Percentiles rank a stretch among this genome's conserved stretches.
phyloP scores from a whole-genome alignment of 208 protist genomes.

The Tetramitus jugosus region DNA sequence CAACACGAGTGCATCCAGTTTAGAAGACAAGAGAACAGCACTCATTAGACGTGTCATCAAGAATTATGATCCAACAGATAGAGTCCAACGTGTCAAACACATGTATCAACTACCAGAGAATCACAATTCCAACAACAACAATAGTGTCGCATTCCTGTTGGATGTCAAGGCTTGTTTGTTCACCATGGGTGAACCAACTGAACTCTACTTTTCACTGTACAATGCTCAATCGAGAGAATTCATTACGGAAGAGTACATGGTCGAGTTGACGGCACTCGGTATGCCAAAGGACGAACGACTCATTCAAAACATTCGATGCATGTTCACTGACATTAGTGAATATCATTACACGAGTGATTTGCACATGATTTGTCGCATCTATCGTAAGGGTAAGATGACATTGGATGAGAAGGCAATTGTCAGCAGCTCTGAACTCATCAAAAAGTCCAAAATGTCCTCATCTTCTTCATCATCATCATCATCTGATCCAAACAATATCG shows the following conservation, averaged over 20 bases:
- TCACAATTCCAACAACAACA: not conserved
- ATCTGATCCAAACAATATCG: too few relatives aligned
- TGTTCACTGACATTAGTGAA: constrained; percentile 10
- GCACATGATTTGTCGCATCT: constrained; percentile 17
- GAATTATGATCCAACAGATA: not conserved
- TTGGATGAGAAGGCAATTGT: too few relatives aligned
- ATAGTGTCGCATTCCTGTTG: not conserved
- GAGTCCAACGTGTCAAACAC: not conserved
- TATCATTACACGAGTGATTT: not conserved
- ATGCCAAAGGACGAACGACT: constrained; percentile 14
- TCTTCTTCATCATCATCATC: too few relatives aligned
- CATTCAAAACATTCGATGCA: not conserved
- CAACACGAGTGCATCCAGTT: not conserved
- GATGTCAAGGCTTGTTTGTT: constrained; percentile 25
- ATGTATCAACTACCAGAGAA: not conserved
- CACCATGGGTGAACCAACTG: constrained; percentile 6
- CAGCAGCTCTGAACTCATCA: not conserved
- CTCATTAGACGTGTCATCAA: not conserved
- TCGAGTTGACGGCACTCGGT: not conserved
- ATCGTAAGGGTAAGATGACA: constrained; percentile 15
- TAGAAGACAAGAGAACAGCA: not conserved
- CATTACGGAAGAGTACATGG: constrained; percentile 21
- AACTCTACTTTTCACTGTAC: constrained; percentile 22
- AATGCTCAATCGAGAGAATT: not conserved
- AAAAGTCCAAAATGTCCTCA: too few relatives aligned